Percentiles rank a stretch among this genome's conserved stretches.
These are phyloP conservation scores for Drechslerella coelobrocha DNA, from an alignment of 2,329 filamentous ascomycete species.

Conservation along the genomic window DNA sequence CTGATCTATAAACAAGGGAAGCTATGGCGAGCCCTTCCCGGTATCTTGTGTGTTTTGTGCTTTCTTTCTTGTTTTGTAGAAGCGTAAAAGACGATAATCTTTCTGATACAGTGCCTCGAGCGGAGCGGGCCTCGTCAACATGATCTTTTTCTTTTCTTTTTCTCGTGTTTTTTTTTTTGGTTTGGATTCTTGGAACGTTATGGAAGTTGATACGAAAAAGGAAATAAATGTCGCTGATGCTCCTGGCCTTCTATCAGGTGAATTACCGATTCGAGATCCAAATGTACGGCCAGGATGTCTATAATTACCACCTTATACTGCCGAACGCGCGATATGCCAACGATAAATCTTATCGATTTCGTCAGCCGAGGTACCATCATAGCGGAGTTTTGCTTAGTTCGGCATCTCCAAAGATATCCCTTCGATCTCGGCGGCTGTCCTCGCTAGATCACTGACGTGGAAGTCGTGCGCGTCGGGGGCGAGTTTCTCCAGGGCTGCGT, in stretches of 20 bases:
- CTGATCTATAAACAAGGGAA: conserved; percentile 52
- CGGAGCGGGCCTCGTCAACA: conserved; percentile 51
- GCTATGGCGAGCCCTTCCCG: conserved; percentile 51
- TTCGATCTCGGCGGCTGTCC: conserved; percentile 72
- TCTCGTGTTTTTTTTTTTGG: neutral
- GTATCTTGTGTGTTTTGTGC: conserved; percentile 17
- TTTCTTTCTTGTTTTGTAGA: conserved; percentile 27
- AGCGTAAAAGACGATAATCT: conserved; percentile 37
- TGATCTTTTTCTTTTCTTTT: conserved; percentile 25
- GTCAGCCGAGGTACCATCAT: neutral
- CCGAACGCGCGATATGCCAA: neutral
- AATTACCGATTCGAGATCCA: conserved; percentile 38
- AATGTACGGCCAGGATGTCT: conserved; percentile 33
- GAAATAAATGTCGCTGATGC: conserved; percentile 47
- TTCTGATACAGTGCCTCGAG: conserved; percentile 51
- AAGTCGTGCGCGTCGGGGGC: conserved; percentile 78
- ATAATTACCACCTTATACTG: conserved; percentile 40
- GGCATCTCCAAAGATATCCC: conserved; percentile 23
- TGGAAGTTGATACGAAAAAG: conserved; percentile 49
- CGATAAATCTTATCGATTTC: neutral
- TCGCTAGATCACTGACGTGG: conserved; percentile 83
- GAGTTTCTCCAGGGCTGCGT: conserved; percentile 74
- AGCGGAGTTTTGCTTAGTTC: neutral
- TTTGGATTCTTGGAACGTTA: conserved; percentile 30
- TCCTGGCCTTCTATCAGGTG: conserved; percentile 37